These are phyloP conservation scores for Isatis lusitanica DNA, from an alignment of 441 rosid species.

Conservation along the genomic window DNA sequence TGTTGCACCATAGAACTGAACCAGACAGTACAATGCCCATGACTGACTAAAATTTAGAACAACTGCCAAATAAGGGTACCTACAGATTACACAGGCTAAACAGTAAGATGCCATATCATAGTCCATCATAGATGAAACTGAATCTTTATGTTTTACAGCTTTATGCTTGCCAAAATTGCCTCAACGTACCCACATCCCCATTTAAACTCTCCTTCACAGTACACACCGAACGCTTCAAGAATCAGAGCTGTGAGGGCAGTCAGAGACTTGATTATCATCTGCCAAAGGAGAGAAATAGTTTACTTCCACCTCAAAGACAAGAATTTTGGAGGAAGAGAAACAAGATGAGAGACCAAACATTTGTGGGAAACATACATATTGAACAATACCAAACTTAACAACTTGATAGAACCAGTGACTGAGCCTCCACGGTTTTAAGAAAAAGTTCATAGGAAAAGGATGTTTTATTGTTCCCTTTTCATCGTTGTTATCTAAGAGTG, in stretches of 20 bases:
- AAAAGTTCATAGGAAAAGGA: slow-evolving; percentile 87
- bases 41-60: slow-evolving; percentile 96
- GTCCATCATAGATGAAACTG: not conserved
- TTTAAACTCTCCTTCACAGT: slow-evolving; percentile 97
- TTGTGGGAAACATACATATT: slow-evolving; percentile 74
- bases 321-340: slow-evolving; percentile 29
- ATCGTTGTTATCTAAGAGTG: slow-evolving; percentile 62
- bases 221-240: slow-evolving; percentile 87
- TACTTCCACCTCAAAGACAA: slow-evolving; percentile 20
- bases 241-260: slow-evolving; percentile 80
- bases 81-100: slow-evolving; percentile 40
- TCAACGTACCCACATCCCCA: slow-evolving; percentile 85
- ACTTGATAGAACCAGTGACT: slow-evolving; percentile 96
- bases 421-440: slow-evolving; percentile 93
- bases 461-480: slow-evolving; percentile 76
- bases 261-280: slow-evolving; percentile 94
- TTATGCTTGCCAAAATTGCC: slow-evolving; percentile 18
- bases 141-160: slow-evolving; percentile 2
- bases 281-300: slow-evolving; percentile 41
- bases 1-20: slow-evolving; percentile 87
- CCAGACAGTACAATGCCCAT: slow-evolving; percentile 96
- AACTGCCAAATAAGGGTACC: slow-evolving; percentile 97
- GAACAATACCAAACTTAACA: slow-evolving; percentile 96
- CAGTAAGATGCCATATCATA: slow-evolving; percentile 17
- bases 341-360: not conserved